Base-by-base conservation (phyloP, 2,329 filamentous ascomycete species). In the Ploettnerulaceae sp. region DNA sequence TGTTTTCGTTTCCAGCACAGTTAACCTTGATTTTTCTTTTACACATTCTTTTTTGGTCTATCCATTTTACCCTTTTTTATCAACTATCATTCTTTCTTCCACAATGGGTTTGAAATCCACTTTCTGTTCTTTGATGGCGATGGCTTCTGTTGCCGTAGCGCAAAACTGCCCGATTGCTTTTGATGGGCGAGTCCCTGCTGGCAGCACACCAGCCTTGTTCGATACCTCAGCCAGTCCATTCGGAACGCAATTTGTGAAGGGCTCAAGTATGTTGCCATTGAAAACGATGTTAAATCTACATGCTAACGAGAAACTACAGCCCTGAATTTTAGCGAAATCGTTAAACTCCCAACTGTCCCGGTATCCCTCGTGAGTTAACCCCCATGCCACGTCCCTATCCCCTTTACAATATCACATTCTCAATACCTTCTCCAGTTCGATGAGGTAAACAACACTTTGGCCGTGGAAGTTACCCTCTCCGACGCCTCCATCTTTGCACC, bases 401-500 rank as follows among this genome's bases (percentile, higher is more conserved):
- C 21, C 24, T 29, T 31, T 18, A 45, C 8, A 7, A 8, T 20
- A 28, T 25, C n/a, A n/a, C n/a, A n/a, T n/a, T n/a, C n/a, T n/a
- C n/a, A n/a, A n/a, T n/a, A n/a, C n/a, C n/a, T n/a, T n/a, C n/a
- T 29, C 21, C 34, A 52, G 49, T 59, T 54, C 33, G 60, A 61
- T 35, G 40, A 38, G 3, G 35, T 17, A 35, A 15, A 25, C n/a
- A 35, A 41, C 15, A 34, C 50, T 9, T 36, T 49, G 11, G 34
- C 56, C 12, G 29, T 52, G 33, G 48, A 54, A 45, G 39, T 60
- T 3, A 58, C 56, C 15, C 42, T 61, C 47, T 53, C 48, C 12
- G 78, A 82, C 61, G 57, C 71, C 49, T 79, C 76, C 55, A 80
- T 83, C 62, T 83, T 82, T 64, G 67, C 67, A n/a, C 70, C 71